Base-by-base conservation (phyloP, 352 stramenopile genomes). In the Globisporangium takayamanum region DNA sequence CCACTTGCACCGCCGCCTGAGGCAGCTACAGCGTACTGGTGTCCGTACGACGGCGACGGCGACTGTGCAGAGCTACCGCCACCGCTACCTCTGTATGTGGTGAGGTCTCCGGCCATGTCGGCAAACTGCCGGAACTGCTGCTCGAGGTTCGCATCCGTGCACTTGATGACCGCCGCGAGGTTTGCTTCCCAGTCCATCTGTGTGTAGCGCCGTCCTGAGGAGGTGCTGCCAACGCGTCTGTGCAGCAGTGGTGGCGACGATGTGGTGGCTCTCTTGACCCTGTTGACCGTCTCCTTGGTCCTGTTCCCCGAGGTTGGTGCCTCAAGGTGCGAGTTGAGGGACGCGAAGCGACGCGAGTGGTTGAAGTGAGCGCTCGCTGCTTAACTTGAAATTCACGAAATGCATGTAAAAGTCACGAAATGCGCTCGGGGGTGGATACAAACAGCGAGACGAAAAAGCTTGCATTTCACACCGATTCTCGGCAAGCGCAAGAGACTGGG, bases 131-230 rank as follows among this genome's bases (percentile, higher is more conserved):
- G 74, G 68, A 94, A 91, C 58, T 91, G 82, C 67, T 89, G 80
- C 55, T 78, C 67, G 20, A 94, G 71, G 22, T 77, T 88, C 48
- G 72, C 82, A 60, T 94, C 82, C 51, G 80, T 89, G 73, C 83
- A 87, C 62, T 87, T 86, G 73, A 94, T 91, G 60, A 90, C 78
- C 37, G 82, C 70, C 1, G 80, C 80, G 58, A 94, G 76, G 69
- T 89, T 91, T 44, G 73, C 67, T 15, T 68, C 64, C 61, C 61
- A 67, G 50, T 67, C 55, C 61, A 67, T 67, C 26, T 15, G 28
- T 5, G n/a, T 20, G 12, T 36, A 36, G 30, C 30, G 8, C 30
- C 30, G 30, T 36, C 30, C 30, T 36, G 30, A 5, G 30, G 8
- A 8, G 8, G 30, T 36, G 30, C 8, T 10, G 30, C 30, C 8